A percentile compares a stretch with the other conserved stretches of the same genome.
Evolutionary conservation across 192 early-diverging fungal genomes (phyloP).

Genomic region (Physocladia obscura): DNA sequence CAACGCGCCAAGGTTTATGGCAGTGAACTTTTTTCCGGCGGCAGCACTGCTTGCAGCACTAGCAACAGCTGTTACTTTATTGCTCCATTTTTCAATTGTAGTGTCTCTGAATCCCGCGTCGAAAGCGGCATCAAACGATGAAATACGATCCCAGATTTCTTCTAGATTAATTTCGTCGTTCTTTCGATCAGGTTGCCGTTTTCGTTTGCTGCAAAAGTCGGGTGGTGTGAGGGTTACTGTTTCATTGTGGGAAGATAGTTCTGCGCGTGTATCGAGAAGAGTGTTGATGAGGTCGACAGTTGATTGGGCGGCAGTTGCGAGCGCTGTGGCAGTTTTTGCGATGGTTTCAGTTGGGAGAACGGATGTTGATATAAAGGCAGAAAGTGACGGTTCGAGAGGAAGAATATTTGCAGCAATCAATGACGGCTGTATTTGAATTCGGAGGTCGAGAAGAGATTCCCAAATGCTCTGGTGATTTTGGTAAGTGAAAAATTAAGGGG

Average conservation of each 20-base stretch:
- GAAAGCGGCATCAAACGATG: conserved; percentile 63
- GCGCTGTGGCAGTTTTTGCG: neutral
- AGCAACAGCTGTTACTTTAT: conserved; percentile 73
- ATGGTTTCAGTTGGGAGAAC: neutral
- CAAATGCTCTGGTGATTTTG: conserved; percentile 25
- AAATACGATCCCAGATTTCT: conserved; percentile 59
- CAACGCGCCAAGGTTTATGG: conserved; percentile 79
- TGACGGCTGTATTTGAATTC: conserved; percentile 16
- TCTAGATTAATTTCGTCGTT: conserved; percentile 49
- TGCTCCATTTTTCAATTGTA: conserved; percentile 92
- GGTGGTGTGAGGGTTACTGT: conserved; percentile 25
- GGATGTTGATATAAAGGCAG: neutral
- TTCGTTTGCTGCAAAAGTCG: conserved; percentile 33
- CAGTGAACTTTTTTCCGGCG: conserved; percentile 84
- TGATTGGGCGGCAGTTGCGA: neutral
- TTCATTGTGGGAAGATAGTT: conserved; percentile 30
- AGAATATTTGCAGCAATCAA: conserved; percentile 9
- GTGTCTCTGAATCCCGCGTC: conserved; percentile 71
- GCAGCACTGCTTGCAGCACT: neutral
- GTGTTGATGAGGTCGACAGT: neutral
- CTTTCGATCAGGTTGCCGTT: conserved; percentile 48
- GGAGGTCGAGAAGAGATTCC: conserved; percentile 26
- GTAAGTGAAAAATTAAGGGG: neutral
- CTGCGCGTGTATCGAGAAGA: conserved; percentile 1
- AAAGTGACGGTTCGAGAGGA: neutral